Percentiles rank a stretch among this genome's conserved stretches.
These are phyloP conservation scores for Lentinula lateritia DNA, from an alignment of 768 basidiomycete genomes.

Conservation along the genomic window DNA sequence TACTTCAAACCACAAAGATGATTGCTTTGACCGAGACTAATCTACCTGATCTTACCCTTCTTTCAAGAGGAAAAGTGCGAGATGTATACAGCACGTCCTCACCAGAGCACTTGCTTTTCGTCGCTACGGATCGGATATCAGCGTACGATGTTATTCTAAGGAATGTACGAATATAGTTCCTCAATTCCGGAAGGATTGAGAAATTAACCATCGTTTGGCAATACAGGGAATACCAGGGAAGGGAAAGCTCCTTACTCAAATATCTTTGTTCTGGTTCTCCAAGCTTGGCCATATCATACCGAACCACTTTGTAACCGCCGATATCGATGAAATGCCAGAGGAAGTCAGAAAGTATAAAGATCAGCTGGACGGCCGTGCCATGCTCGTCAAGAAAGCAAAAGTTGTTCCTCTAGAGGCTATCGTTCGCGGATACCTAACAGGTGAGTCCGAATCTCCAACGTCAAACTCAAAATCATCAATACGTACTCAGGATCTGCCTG, in stretches of 20 bases:
- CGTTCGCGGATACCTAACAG: slow-evolving; percentile 94
- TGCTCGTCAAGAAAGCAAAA: slow-evolving; percentile 87
- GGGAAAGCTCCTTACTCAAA: slow-evolving; percentile 80
- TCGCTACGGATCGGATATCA: slow-evolving; percentile 93
- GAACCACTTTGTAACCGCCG: slow-evolving; percentile 81
- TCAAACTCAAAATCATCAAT: not conserved
- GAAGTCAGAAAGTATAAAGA: slow-evolving; percentile 69
- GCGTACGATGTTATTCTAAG: slow-evolving; percentile 94
- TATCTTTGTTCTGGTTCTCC: slow-evolving; percentile 95
- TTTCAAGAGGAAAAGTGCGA: slow-evolving; percentile 93
- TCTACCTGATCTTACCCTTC: slow-evolving; percentile 55
- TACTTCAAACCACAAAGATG: slow-evolving; percentile 1
- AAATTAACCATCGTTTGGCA: not conserved
- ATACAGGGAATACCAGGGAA: slow-evolving; percentile 90
- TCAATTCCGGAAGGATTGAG: not conserved
- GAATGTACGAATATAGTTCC: slow-evolving; percentile 57
- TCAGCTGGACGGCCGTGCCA: slow-evolving; percentile 77
- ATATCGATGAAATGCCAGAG: slow-evolving; percentile 77
- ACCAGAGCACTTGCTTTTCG: slow-evolving; percentile 75
- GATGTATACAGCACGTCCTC: slow-evolving; percentile 84
- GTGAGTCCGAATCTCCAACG: slow-evolving; percentile 30
- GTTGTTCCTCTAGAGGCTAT: slow-evolving; percentile 93
- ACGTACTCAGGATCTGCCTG: slow-evolving; percentile 78
- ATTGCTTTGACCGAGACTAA: slow-evolving; percentile 47
- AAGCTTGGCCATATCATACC: slow-evolving; percentile 75